Base-by-base conservation (phyloP, 306 rosid species). In the Hippophae tibetana region DNA sequence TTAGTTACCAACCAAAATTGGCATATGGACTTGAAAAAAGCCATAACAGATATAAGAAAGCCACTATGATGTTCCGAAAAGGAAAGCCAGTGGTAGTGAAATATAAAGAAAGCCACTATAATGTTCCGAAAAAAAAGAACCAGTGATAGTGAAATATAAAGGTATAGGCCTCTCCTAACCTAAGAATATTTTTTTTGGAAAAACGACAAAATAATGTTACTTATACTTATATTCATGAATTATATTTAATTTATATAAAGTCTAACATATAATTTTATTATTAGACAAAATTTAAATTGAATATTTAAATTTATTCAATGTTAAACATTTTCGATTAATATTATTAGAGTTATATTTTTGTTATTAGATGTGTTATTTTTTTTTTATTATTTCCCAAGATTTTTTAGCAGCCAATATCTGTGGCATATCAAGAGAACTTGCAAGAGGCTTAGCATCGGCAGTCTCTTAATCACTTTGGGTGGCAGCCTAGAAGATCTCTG, bases 401-500 rank as follows among this genome's bases (percentile, higher is more conserved):
- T 72, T 81, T 74, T 79, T 88, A 5, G 85, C 77, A 71, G 82
- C 87, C 50, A 84, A 40, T 72, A 61, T 54, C 59, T 67, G 93
- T 56, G 54, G 63, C 67, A 56, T 47, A n/a, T 85, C 98, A 70
- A 68, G 66, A 42, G 89, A 75, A 69, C 67, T 71, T 57, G 77
- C 81, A 80, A 75, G 74, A 58, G 93, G 79, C 69, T 80, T 78
- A 52, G 66, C 71, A 69, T 88, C 95, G 57, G 57, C 62, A 58
- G 69, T 57, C 13, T 92, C 99, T 50, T 92, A 96, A 50, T 92
- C 99, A 25, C 99, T 92, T 8, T 78, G 89, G 74, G 26, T 72
- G 64, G 11, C 74, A 73, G 54, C 62, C 72, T 68, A 31, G 56
- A 52, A 48, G 59, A 77, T 54, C 66, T 18, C 23, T 18, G 23